Evolutionary conservation across 176 grass and related monocot genomes (phyloP).

Genomic region (Stipa capillata): DNA sequence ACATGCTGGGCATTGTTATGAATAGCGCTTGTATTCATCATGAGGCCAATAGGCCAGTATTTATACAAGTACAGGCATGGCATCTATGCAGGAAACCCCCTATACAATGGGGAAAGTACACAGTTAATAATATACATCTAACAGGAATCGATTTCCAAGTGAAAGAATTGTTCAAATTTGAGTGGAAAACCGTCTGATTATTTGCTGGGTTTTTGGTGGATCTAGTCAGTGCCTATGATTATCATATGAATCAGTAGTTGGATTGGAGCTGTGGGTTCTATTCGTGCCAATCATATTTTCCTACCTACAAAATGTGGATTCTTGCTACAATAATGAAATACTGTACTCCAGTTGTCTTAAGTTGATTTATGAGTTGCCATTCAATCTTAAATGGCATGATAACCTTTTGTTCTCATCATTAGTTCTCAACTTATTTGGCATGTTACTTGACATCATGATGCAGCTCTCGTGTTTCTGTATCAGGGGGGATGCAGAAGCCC

Average conservation of each 20-base stretch:
- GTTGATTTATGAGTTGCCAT: not conserved
- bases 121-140: too few relatives aligned
- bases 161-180: not conserved
- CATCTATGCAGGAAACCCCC: too few relatives aligned
- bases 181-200: not conserved
- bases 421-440: not conserved
- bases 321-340: not conserved
- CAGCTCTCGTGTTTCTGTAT: not conserved
- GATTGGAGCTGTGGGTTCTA: not conserved
- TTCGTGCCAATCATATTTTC: not conserved
- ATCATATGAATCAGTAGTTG: not conserved
- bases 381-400: not conserved
- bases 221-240: not conserved
- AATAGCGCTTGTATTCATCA: too few relatives aligned
- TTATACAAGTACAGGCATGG: too few relatives aligned
- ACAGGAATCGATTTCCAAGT: not conserved
- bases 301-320: not conserved
- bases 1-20: too few relatives aligned
- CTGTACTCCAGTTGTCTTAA: not conserved
- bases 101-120: too few relatives aligned
- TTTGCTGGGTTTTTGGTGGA: not conserved
- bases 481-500: slow-evolving; percentile 43
- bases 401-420: not conserved
- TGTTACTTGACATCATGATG: not conserved
- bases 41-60: too few relatives aligned